Evolutionary conservation across 2,329 filamentous ascomycete species (phyloP).

Genomic region (Colletotrichum tropicale): DNA sequence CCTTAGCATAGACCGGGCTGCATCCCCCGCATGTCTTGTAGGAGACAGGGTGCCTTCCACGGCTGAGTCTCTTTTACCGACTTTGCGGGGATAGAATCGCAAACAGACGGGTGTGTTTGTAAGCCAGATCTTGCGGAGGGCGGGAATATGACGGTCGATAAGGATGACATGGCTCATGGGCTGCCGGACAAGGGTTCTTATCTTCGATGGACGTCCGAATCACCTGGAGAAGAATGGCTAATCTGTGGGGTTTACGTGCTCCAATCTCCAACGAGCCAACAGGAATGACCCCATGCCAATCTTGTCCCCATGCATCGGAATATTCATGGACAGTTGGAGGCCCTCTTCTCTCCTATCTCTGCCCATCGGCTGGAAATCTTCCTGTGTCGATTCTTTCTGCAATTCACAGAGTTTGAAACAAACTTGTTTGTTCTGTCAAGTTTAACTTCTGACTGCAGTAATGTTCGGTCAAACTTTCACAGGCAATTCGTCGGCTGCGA

Average conservation of each 20-base stretch:
- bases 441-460: background rate
- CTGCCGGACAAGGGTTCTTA: background rate
- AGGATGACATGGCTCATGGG: background rate
- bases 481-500: background rate
- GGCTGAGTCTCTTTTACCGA: background rate
- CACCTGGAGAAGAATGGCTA: background rate
- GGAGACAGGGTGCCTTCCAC: background rate
- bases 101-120: background rate
- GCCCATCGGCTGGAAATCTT: conserved; percentile 8
- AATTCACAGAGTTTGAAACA: no score
- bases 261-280: background rate
- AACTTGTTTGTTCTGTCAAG: background rate
- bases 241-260: background rate
- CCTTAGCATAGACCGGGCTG: background rate
- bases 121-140: background rate
- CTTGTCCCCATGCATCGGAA: background rate
- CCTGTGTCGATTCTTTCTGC: background rate
- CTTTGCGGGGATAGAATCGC: background rate
- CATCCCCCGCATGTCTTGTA: no score
- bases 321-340: background rate
- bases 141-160: background rate
- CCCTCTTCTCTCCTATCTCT: background rate
- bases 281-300: background rate
- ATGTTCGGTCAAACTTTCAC: background rate
- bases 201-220: background rate